These are phyloP conservation scores for Forsythia viridissima DNA, from an alignment of 257 asterid genomes.

Conservation along the genomic window DNA sequence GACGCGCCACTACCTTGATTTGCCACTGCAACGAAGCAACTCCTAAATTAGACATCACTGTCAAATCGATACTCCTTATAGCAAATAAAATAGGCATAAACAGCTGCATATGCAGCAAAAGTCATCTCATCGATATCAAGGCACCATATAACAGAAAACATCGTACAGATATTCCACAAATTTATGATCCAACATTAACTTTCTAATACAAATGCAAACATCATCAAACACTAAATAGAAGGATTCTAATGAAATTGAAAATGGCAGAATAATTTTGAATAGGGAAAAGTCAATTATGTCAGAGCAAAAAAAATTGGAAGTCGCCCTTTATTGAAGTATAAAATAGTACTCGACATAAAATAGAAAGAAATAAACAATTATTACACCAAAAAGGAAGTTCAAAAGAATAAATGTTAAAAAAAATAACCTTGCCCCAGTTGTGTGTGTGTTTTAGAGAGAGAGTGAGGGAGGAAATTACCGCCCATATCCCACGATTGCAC, in stretches of 20 bases:
- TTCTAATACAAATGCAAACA: not conserved
- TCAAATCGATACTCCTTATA: not conserved
- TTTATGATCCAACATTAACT: not conserved
- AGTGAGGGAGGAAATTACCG: not conserved
- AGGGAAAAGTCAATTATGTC: not conserved
- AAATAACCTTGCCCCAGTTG: not conserved
- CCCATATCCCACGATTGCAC: not conserved
- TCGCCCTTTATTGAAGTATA: not conserved
- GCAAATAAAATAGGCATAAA: not conserved
- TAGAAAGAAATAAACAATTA: not conserved
- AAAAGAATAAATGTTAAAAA: not conserved
- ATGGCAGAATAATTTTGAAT: not conserved
- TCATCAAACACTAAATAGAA: not conserved
- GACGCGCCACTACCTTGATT: conserved; percentile 72
- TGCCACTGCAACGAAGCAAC: conserved; percentile 53
- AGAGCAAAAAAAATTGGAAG: not conserved
- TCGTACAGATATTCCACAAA: not conserved
- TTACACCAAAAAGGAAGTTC: not conserved
- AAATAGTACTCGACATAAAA: not conserved
- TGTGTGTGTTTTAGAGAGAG: not conserved
- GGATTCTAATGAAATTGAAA: not conserved
- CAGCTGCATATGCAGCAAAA: not conserved
- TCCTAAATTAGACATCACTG: conserved; percentile 13
- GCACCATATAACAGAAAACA: not conserved
- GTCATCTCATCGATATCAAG: not conserved